phyloP scores from a whole-genome alignment of 768 basidiomycete genomes.

The Collybiopsis luxurians region DNA sequence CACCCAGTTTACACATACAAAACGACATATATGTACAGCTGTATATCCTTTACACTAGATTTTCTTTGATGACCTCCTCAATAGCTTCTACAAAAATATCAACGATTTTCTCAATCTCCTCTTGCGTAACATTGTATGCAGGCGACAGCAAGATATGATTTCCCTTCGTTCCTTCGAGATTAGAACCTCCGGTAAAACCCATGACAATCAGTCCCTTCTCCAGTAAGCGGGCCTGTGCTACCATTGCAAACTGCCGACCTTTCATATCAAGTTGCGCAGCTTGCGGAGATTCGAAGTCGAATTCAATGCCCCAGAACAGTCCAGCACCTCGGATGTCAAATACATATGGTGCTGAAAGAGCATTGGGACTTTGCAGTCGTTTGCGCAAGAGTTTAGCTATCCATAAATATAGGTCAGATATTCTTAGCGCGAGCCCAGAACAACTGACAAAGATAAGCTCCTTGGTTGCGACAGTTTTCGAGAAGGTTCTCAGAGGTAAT shows the following conservation, averaged over 20 bases:
- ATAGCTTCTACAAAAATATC: constrained; percentile 63
- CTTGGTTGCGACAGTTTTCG: constrained; percentile 56
- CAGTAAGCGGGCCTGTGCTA: constrained; percentile 68
- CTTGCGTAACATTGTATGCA: constrained; percentile 72
- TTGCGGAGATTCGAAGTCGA: constrained; percentile 55
- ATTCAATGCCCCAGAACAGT: constrained; percentile 83
- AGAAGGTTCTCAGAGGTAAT: constrained; percentile 71
- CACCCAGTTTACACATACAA: too few relatives aligned
- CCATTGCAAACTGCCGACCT: constrained; percentile 58
- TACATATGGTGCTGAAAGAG: constrained; percentile 60
- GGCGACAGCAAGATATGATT: constrained; percentile 74
- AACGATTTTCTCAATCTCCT: constrained; percentile 69
- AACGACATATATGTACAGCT: too few relatives aligned
- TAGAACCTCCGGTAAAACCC: constrained; percentile 70
- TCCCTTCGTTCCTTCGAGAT: constrained; percentile 68
- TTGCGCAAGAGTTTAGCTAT: constrained; percentile 48
- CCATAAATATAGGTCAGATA: neutral
- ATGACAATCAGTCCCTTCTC: constrained; percentile 68
- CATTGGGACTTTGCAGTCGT: constrained; percentile 52
- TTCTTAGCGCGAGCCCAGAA: neutral
- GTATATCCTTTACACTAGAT: constrained; percentile 17
- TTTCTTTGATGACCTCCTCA: constrained; percentile 55
- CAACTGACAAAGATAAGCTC: constrained; percentile 30
- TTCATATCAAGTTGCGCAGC: constrained; percentile 46
- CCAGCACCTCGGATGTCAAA: constrained; percentile 86